Evolutionary conservation across 345 rosid species (phyloP), one percentile per base, ranked within the genome.

Genomic region (Pistacia atlantica): DNA sequence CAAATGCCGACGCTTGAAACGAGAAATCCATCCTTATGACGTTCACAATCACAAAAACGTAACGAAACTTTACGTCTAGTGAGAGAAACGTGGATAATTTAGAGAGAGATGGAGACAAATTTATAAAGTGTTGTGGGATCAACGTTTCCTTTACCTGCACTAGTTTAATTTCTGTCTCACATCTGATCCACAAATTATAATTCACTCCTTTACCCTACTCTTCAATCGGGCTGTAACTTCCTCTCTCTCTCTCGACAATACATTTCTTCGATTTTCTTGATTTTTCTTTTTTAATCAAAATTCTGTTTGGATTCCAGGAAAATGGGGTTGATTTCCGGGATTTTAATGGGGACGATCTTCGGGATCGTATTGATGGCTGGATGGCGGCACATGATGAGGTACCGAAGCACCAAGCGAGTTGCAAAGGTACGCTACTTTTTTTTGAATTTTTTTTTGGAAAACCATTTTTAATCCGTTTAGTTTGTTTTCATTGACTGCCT

Each of bases 281-380:
- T 52, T 38, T 61, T 11, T 9, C 1, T 2, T 35, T 48, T 20
- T 7, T 61, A 35, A 75, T 51, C 16, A 31, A 28, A 65, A 55
- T 25, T 67, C 49, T 55, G 80, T 67, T 57, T 72, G 76, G 35
- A 10, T 78, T 81, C 52, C 73, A 79, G 84, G 83, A 85, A 84
- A 76, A 92, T 97, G 99, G 99, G 99, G 76, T 80, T 94, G 86
- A 83, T 97, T 73, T 90, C 98, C 17, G 99, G 99, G 80, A 80
- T 94, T 61, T 73, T 97, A 57, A 76, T 94, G 82, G 99, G 99
- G 81, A 79, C 87, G 78, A 68, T 88, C 83, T 87, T 92, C 79
- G 99, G 99, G 72, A 86, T 97, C 75, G 91, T 89, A 66, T 64
- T 97, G 71, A 91, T 97, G 97, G 99, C 97, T 57, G 98, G 92